Conservation (phyloP, 2,329 filamentous ascomycete genomes). For the Diplodia intermedia region DNA sequence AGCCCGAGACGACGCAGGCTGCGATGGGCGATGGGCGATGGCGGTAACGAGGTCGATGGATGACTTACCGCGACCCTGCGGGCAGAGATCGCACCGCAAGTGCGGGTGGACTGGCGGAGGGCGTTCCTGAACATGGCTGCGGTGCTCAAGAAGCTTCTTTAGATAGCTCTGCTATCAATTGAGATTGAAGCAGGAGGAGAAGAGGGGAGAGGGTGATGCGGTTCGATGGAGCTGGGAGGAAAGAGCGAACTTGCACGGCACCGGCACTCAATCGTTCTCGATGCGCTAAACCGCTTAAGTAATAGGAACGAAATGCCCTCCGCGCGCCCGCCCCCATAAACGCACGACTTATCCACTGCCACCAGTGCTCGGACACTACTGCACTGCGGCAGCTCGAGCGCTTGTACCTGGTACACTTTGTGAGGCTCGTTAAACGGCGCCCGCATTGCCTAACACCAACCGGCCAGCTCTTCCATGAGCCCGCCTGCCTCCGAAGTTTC, state of each 20-base stretch:
- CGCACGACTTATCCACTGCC: background rate
- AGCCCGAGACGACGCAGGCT: conserved; percentile 52
- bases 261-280: conserved; percentile 4
- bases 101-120: conserved; percentile 94
- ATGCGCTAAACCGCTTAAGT: conserved; percentile 1
- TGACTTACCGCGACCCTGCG: conserved; percentile 92
- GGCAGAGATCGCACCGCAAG: conserved; percentile 88
- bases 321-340: too few species aligned
- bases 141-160: conserved; percentile 53
- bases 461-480: conserved; percentile 4
- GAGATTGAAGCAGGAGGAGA: conserved; percentile 51
- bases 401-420: background rate
- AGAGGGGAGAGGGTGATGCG: conserved; percentile 49
- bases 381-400: background rate
- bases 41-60: conserved; percentile 43
- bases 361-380: background rate
- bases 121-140: conserved; percentile 95
- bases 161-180: conserved; percentile 52
- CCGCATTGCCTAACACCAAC: background rate
- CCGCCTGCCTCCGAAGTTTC: background rate
- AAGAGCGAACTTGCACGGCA: conserved; percentile 11
- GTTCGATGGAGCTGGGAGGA: conserved; percentile 40
- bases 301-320: background rate
- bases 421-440: background rate
- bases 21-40: conserved; percentile 55